Evolutionary conservation across 805 yeast genomes (phyloP).

Genomic region (Yarrowia sp.): DNA sequence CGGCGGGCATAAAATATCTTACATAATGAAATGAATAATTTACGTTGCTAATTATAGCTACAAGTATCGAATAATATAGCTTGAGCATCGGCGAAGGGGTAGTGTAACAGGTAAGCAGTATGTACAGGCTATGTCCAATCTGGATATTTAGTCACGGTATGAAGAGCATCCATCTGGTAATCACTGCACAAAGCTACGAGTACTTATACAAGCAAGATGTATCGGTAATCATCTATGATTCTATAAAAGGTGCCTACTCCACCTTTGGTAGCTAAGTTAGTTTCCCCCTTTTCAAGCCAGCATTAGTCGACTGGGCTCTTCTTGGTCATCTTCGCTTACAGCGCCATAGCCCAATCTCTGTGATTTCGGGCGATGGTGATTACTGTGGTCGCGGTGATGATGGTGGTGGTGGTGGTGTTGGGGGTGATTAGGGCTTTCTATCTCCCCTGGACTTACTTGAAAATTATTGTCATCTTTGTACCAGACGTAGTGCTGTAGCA

Average conservation of each 20-base stretch:
- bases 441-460: slow-evolving; percentile 2
- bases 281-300: slow-evolving; percentile 4
- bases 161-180: no score
- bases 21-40: no score
- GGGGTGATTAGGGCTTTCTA: neutral
- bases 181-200: no score
- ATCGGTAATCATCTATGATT: no score
- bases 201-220: no score
- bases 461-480: neutral
- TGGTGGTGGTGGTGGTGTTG: neutral
- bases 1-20: slow-evolving; percentile 8
- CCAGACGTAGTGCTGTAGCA: slow-evolving; percentile 35
- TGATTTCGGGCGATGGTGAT: slow-evolving; percentile 9
- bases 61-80: no score
- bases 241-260: neutral
- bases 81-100: no score
- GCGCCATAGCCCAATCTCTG: slow-evolving; percentile 2
- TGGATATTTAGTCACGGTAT: no score
- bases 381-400: slow-evolving; percentile 2
- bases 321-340: neutral
- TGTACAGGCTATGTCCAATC: no score
- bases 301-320: slow-evolving; percentile 14
- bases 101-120: no score
- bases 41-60: no score
- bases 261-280: slow-evolving; percentile 25